Base-by-base conservation (phyloP, 805 yeast species). In the Monosporozyma aerobia region DNA sequence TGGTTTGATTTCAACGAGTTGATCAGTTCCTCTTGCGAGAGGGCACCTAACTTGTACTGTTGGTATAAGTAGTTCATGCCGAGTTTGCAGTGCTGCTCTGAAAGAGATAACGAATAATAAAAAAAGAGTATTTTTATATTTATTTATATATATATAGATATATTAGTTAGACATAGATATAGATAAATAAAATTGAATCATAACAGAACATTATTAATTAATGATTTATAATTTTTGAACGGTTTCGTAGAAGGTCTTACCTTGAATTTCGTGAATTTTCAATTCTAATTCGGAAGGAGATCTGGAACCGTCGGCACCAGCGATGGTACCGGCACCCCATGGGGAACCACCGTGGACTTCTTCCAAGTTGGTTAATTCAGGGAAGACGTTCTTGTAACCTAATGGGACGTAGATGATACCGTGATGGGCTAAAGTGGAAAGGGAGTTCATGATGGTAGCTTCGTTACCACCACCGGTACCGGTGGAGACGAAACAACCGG, bases 401-500 rank as follows among this genome's bases (percentile, higher is more conserved):
- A 87, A 76, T 56, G 96, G 96, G 54, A 88, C 81, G 68, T 69
- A 87, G 59, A 83, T 73, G 74, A 87, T 76, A 65, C 95, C 95
- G 66, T 87, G 95, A 70, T 88, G 95, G 45, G 80, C 81, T 55
- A 84, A 74, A 51, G 75, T 73, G 13, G 90, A 80, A 59, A 88
- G 64, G 23, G 83, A 66, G 73, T 80, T 84, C 58, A 82, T 75
- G 57, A 79, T 72, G 22, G 95, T 85, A 47, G 76, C 67, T 72
- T 88, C 96, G 69, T 83, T 89, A 65, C 95, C 95, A 63, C 95
- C 94, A 62, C 92, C 90, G 52, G 88, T 74, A 63, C 90, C 88
- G 43, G 90, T 83, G 51, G 87, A 78, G 53, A 79, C 81, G 65
- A 88, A 88, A 61, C 83, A 63, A 63, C 86, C 89, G 40, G 81